Conservation (phyloP, 116 monocot genomes). For the Cymodocea nodosa region DNA sequence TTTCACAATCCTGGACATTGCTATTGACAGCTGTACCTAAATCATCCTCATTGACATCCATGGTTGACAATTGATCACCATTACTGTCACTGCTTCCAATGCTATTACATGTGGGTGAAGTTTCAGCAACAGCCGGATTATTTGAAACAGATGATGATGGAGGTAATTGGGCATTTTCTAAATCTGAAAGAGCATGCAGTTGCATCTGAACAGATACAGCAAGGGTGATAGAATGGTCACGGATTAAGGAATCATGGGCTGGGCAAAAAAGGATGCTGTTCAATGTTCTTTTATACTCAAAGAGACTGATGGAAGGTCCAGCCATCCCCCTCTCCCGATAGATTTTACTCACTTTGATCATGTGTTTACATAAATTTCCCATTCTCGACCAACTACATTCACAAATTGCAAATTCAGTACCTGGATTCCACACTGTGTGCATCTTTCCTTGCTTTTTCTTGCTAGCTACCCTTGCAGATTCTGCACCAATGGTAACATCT, state of each 20-base stretch:
- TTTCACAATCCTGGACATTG: not conserved
- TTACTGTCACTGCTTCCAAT: not conserved
- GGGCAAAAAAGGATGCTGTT: constrained; percentile 47
- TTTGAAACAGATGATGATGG: not conserved
- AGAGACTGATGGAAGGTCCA: constrained; percentile 39
- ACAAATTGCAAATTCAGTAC: constrained; percentile 80
- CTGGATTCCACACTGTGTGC: constrained; percentile 51
- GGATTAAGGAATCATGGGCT: constrained; percentile 70
- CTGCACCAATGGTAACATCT: constrained; percentile 37
- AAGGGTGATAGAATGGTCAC: constrained; percentile 75
- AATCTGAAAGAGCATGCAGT: constrained; percentile 31
- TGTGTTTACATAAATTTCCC: constrained; percentile 89
- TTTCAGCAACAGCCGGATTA: constrained; percentile 3
- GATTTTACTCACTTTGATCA: constrained; percentile 37
- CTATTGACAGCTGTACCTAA: not conserved
- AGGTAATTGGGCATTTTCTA: not conserved
- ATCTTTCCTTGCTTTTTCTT: constrained; percentile 21
- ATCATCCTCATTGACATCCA: not conserved
- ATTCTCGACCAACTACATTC: constrained; percentile 64
- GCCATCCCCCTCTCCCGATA: constrained; percentile 31
- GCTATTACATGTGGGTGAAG: not conserved
- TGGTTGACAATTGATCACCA: not conserved
- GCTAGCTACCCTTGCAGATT: constrained; percentile 35
- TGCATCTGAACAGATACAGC: constrained; percentile 50
- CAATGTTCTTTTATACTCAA: constrained; percentile 47